Conservation (phyloP, 169 alveolate species). For the Eimeria sp. region DNA sequence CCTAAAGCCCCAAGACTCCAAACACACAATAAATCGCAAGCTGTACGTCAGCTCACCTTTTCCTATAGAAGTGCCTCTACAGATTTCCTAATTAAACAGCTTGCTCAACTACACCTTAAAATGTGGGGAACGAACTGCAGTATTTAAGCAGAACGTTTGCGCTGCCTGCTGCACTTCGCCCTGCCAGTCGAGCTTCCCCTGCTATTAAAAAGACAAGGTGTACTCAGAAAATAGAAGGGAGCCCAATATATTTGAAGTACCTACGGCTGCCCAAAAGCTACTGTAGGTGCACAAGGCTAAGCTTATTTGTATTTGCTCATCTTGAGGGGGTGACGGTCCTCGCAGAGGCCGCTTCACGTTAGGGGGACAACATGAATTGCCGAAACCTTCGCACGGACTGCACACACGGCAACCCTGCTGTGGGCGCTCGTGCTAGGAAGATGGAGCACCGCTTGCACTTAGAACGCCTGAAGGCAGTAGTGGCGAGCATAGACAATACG, state of each 20-base stretch:
- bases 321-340: constrained; percentile 18
- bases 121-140: neutral
- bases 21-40: neutral
- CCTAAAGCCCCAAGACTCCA: neutral
- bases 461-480: constrained; percentile 63
- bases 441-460: constrained; percentile 51
- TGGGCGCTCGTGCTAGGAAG: constrained; percentile 75
- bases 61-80: neutral
- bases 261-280: neutral
- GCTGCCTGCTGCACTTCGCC: neutral
- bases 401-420: constrained; percentile 81
- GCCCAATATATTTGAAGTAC: neutral
- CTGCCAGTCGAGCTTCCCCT: neutral
- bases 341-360: neutral
- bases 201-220: neutral
- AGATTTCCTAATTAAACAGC: neutral
- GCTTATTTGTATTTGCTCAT: neutral
- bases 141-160: neutral
- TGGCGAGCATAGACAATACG: constrained; percentile 60
- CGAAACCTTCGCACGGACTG: constrained; percentile 79
- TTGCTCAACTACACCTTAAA: neutral
- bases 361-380: constrained; percentile 42
- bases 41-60: neutral
- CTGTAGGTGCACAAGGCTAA: neutral
- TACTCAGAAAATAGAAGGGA: neutral